Evolutionary conservation across 2,329 filamentous ascomycete genomes (phyloP).

Genomic region (Zymoseptoria tritici): DNA sequence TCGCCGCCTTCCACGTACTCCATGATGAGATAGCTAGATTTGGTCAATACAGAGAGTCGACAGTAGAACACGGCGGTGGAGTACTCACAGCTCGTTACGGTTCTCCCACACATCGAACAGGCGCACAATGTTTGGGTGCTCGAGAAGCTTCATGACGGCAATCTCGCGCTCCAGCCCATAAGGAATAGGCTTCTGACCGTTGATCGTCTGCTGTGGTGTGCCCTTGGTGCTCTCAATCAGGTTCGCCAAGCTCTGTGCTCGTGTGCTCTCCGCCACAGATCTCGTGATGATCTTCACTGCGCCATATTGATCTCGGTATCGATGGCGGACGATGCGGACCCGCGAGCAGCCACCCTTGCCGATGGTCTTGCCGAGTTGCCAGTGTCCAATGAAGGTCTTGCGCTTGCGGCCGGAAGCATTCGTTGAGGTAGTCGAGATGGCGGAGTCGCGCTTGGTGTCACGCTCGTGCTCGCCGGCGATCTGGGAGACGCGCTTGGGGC

Average conservation of each 20-base stretch:
- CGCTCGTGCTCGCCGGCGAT: conserved; percentile 39
- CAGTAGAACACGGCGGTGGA: neutral
- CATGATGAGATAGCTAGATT: conserved; percentile 75
- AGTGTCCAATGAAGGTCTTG: conserved; percentile 77
- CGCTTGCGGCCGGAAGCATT: conserved; percentile 43
- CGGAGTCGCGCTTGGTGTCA: conserved; percentile 45
- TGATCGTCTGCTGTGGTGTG: conserved; percentile 10
- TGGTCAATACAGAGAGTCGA: conserved; percentile 17
- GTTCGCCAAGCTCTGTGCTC: conserved; percentile 77
- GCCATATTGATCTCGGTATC: conserved; percentile 60
- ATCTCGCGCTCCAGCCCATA: conserved; percentile 90
- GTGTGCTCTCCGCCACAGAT: conserved; percentile 64
- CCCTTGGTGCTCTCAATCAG: conserved; percentile 65
- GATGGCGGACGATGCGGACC: conserved; percentile 77
- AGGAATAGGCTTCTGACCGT: conserved; percentile 43
- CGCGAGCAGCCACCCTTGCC: conserved; percentile 85
- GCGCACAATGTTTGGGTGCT: conserved; percentile 90
- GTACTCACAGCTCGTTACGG: conserved; percentile 75
- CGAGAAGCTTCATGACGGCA: conserved; percentile 91
- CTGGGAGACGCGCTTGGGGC: conserved; percentile 49
- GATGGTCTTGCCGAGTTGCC: conserved; percentile 82
- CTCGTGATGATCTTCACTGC: conserved; percentile 96
- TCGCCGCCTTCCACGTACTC: conserved; percentile 84
- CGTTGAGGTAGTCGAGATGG: conserved; percentile 50
- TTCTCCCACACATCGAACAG: conserved; percentile 98